phyloP scores from a whole-genome alignment of 1,284 basidiomycete genomes.

The Moesziomyces antarcticus region DNA sequence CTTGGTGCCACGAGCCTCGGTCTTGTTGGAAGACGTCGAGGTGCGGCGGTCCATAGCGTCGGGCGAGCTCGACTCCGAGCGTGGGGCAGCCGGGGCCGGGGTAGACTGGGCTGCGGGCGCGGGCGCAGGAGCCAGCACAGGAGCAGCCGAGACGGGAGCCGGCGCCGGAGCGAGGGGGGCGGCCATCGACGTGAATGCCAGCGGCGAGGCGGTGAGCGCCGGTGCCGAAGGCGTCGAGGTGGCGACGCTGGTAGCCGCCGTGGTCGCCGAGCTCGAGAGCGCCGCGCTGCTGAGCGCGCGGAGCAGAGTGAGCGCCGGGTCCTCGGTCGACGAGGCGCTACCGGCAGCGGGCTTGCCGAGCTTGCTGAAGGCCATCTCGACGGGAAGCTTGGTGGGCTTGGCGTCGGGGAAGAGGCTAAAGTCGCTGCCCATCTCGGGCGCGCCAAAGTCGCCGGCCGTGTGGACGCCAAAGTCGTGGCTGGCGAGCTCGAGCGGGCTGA shows the following conservation, averaged over 20 bases:
- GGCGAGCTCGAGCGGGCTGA: conserved; percentile 41
- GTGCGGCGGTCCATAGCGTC: conserved; percentile 22
- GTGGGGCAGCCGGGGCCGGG: conserved; percentile 1
- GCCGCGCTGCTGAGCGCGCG: conserved; percentile 50
- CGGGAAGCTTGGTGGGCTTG: conserved; percentile 28
- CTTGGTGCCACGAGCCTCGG: conserved; percentile 51
- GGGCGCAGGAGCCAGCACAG: conserved; percentile 18
- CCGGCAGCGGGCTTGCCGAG: conserved; percentile 36
- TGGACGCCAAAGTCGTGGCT: conserved; percentile 35
- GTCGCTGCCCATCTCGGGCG: conserved; percentile 41
- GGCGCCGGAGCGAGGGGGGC: conserved; percentile 26
- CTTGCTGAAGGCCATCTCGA: conserved; percentile 57
- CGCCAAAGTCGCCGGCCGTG: conserved; percentile 43
- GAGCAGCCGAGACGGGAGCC: conserved; percentile 3
- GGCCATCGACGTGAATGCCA: conserved; percentile 36
- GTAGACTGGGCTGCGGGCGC: not conserved
- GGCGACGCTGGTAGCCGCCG: conserved; percentile 16
- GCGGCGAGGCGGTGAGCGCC: conserved; percentile 40
- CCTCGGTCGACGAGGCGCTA: conserved; percentile 25
- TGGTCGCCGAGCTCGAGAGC: conserved; percentile 35
- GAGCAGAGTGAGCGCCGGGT: conserved; percentile 47
- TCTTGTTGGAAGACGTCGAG: conserved; percentile 30
- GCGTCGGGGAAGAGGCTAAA: conserved; percentile 56
- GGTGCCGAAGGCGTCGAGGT: conserved; percentile 20
- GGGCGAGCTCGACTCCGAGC: conserved; percentile 14